Evolutionary conservation across 805 yeast species (phyloP).

Genomic region (Candida takata): DNA sequence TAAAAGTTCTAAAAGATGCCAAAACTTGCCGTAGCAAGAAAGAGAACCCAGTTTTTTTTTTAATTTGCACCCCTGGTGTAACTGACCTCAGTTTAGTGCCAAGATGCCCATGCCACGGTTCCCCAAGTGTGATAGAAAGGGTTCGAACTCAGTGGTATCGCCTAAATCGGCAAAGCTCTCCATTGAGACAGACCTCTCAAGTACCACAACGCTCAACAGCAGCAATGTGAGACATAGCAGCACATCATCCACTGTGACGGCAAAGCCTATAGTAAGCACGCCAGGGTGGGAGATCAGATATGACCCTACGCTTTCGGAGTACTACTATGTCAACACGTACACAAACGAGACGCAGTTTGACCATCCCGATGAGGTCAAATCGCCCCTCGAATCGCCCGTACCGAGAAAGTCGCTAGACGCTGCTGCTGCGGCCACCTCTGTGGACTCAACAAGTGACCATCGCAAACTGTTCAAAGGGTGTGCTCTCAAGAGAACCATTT

Average conservation of each 20-base stretch:
- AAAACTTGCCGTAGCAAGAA: no score
- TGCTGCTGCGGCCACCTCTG: no score
- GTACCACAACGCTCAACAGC: background rate
- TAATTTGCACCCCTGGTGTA: no score
- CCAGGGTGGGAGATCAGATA: constrained; percentile 20
- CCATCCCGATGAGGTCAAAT: constrained; percentile 33
- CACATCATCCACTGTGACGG: background rate
- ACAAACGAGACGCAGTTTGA: constrained; percentile 30
- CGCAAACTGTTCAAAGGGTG: constrained; percentile 7
- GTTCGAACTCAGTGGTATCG: no score
- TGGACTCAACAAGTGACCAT: constrained; percentile 4
- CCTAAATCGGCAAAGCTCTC: background rate
- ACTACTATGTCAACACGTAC: constrained; percentile 26
- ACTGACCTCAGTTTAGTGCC: background rate
- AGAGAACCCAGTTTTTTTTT: no score
- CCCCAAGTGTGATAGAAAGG: background rate
- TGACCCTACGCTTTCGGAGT: constrained; percentile 26
- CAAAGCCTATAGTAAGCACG: constrained; percentile 14
- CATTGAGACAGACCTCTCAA: background rate
- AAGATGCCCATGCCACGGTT: constrained; percentile 1
- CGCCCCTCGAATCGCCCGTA: constrained; percentile 12
- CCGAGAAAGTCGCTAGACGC: no score
- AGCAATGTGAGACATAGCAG: no score
- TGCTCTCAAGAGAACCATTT: constrained; percentile 16
- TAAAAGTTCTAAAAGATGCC: no score